Percentiles rank a stretch among this genome's conserved stretches.
Evolutionary conservation across 495 filamentous ascomycete species (phyloP).

Genomic region (Talaromyces borbonicus): DNA sequence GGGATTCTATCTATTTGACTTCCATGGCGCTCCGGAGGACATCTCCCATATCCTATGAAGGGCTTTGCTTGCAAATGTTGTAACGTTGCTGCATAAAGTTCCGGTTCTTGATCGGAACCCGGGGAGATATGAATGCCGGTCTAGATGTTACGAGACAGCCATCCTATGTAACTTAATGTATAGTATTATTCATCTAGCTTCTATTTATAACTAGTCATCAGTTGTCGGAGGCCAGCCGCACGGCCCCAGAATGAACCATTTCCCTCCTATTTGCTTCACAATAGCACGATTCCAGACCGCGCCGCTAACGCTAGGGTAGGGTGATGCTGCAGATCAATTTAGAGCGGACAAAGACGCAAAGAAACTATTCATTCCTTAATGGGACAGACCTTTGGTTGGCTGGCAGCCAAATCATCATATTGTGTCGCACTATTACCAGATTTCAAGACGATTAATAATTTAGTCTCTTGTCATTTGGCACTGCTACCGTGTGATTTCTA

Average conservation of each 20-base stretch:
- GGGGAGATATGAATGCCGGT: not conserved
- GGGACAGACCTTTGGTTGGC: not conserved
- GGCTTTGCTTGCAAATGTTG: not conserved
- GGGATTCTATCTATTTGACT: not conserved
- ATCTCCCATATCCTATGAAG: not conserved
- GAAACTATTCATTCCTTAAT: not conserved
- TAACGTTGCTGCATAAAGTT: not conserved
- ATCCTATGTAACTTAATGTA: too few relatives aligned
- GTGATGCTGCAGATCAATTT: not conserved
- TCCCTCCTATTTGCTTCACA: too few relatives aligned
- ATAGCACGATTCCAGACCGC: too few relatives aligned
- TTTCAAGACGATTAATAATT: not conserved
- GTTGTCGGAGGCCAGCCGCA: too few relatives aligned
- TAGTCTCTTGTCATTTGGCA: not conserved
- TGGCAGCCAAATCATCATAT: not conserved
- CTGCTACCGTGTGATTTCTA: not conserved
- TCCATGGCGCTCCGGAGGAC: not conserved
- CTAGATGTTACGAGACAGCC: too few relatives aligned
- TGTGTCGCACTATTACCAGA: not conserved
- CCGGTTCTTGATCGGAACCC: not conserved
- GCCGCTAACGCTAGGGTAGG: too few relatives aligned
- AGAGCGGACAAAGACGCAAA: not conserved
- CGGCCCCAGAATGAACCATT: too few relatives aligned
- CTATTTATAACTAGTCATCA: too few relatives aligned
- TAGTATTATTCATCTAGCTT: too few relatives aligned